Evolutionary conservation across 2,329 filamentous ascomycete genomes (phyloP).

Genomic region (Monilinia polystroma): DNA sequence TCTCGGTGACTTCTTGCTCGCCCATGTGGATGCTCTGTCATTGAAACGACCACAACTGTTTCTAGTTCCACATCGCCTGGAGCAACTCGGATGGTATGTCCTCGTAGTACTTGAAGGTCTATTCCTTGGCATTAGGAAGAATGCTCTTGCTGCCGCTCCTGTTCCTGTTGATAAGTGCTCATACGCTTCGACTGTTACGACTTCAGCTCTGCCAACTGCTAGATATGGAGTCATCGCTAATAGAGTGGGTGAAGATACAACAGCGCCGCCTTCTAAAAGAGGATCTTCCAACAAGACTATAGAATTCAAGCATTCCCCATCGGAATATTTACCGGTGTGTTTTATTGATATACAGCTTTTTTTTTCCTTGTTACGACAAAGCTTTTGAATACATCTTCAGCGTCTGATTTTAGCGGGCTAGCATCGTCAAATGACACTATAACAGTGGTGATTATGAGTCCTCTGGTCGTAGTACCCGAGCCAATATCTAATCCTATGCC

Average conservation of each 20-base stretch:
- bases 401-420: too few species aligned
- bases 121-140: too few species aligned
- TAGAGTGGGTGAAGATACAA: not conserved
- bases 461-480: too few species aligned
- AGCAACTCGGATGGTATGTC: not conserved
- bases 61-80: not conserved
- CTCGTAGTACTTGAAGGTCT: not conserved
- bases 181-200: not conserved
- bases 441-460: too few species aligned
- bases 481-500: too few species aligned
- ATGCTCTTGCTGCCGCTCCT: not conserved
- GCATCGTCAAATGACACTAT: too few species aligned
- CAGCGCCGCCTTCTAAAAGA: not conserved
- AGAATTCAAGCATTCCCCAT: too few species aligned
- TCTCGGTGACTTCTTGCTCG: not conserved
- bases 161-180: not conserved
- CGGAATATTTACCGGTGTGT: too few species aligned
- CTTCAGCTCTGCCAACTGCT: constrained; percentile 1
- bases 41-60: not conserved
- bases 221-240: not conserved
- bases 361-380: too few species aligned
- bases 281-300: not conserved
- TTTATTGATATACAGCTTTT: too few species aligned
- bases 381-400: too few species aligned
- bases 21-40: constrained; percentile 4